phyloP scores from a whole-genome alignment of 2,329 filamentous ascomycete genomes.

The Samsoniella hepiali region DNA sequence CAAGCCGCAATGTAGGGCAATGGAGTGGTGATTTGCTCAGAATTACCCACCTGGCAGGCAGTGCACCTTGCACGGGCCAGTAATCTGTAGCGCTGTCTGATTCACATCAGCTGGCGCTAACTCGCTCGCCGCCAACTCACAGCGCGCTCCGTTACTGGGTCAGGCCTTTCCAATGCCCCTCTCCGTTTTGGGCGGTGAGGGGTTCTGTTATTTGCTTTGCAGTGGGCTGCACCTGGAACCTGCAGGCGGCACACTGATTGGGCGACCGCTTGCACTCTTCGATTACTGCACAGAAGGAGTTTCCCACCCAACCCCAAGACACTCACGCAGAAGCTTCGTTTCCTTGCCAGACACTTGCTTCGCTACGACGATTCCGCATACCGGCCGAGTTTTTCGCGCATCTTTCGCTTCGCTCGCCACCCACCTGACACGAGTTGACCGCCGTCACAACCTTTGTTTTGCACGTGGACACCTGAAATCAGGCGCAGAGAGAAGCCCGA shows the following conservation, averaged over 20 bases:
- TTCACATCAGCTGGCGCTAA: too few relatives aligned
- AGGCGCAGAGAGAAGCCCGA: neutral
- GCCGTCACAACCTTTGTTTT: neutral
- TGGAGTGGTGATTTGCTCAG: too few relatives aligned
- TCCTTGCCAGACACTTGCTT: neutral
- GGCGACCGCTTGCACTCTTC: constrained; percentile 2
- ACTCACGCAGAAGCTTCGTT: neutral
- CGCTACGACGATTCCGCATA: neutral
- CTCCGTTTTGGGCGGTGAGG: constrained; percentile 18
- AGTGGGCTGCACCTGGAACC: constrained; percentile 8
- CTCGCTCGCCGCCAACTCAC: neutral
- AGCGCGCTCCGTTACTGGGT: constrained; percentile 7
- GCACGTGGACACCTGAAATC: constrained; percentile 3
- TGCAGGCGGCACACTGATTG: constrained; percentile 15
- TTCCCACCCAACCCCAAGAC: constrained; percentile 2
- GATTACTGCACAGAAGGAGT: constrained; percentile 13
- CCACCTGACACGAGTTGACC: neutral
- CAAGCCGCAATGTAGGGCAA: too few relatives aligned
- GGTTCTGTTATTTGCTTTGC: constrained; percentile 16
- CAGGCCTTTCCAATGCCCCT: constrained; percentile 4
- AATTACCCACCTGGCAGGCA: too few relatives aligned
- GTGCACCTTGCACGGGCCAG: neutral
- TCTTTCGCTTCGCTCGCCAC: neutral
- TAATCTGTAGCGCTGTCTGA: too few relatives aligned
- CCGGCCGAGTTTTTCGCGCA: neutral